Evolutionary conservation across 2,329 filamentous ascomycete genomes (phyloP), one percentile per base, ranked within the genome.

Genomic region (Trichoderma semiorbis): DNA sequence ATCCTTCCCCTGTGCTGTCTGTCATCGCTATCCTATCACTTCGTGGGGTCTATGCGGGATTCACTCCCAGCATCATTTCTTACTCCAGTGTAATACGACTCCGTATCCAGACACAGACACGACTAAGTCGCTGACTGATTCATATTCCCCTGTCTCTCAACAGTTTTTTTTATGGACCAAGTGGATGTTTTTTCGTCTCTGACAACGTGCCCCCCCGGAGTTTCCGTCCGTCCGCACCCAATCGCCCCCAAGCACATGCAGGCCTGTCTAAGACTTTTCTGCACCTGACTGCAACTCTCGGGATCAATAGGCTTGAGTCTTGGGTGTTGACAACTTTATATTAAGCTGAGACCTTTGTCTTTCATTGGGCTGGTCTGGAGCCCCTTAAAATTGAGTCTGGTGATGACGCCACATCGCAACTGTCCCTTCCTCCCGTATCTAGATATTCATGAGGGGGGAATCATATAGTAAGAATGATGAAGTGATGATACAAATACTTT

Each of bases 401-500:
- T 36, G 7, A 43, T 39, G 50, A 26, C 32, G 21, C 16, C 53
- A 11, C 28, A 67, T 58, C 24, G 53, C 53, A 28, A n/a, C 32
- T 21, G 21, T 62, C 39, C 30, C 30, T 34, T 32, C 28, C 21
- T 14, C 21, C n/a, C 11, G 2, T 21, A 62, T 62, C 67, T 69
- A 61, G 26, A 50, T 61, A 62, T 62, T 36, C 36, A 69, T 53
- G 57, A 62, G 30, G 57, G 66, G 57, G 39, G 57, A 69, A 69
- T 69, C 67, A 69, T 69, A 53, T 21, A 50, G 21, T 28, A 61
- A 34, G n/a, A 34, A 50, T 28, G 34, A 32, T 18, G 21, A n/a
- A 7, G 7, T 61, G 43, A 21, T 70, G 43, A n/a, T 70, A 70
- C 60, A 70, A 58, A 60, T 71, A 18, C 62, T 60, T n/a, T 65